Conservation (phyloP, 2,329 filamentous ascomycete species). For the Plenodomus biglobosus region DNA sequence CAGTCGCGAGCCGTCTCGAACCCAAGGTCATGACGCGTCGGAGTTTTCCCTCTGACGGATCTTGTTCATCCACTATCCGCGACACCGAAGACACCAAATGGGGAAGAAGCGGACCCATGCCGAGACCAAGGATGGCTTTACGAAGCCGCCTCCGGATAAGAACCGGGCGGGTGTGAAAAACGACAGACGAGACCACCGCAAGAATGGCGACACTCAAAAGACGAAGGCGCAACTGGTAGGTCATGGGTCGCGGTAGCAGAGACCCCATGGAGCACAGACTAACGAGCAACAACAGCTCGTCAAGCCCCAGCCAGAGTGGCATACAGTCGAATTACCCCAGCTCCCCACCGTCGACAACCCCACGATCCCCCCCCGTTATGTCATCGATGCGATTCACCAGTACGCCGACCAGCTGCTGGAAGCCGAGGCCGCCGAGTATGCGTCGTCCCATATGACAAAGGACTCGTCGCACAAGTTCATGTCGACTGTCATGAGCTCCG, state of each 20-base stretch:
- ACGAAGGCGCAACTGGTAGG: slow-evolving; percentile 38
- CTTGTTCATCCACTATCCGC: slow-evolving; percentile 32
- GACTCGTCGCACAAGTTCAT: slow-evolving; percentile 94
- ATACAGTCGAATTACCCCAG: slow-evolving; percentile 59
- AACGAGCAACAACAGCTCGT: slow-evolving; percentile 52
- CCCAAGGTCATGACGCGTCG: slow-evolving; percentile 41
- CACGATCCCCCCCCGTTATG: slow-evolving; percentile 52
- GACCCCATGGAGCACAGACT: slow-evolving; percentile 11
- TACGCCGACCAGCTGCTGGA: slow-evolving; percentile 76
- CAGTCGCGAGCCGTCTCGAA: slow-evolving; percentile 13
- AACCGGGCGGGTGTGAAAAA: slow-evolving; percentile 31
- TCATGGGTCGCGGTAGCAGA: neutral
- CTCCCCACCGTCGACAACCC: slow-evolving; percentile 52
- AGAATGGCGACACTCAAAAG: slow-evolving; percentile 35
- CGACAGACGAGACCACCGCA: slow-evolving; percentile 36
- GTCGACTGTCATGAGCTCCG: slow-evolving; percentile 93
- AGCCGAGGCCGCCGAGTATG: slow-evolving; percentile 74
- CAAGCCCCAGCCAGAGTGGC: slow-evolving; percentile 68
- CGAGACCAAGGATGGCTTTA: slow-evolving; percentile 45
- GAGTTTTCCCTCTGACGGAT: slow-evolving; percentile 44
- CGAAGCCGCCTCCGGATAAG: slow-evolving; percentile 40
- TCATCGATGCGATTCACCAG: slow-evolving; percentile 62
- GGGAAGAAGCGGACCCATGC: slow-evolving; percentile 47
- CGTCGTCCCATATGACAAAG: slow-evolving; percentile 67
- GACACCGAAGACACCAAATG: slow-evolving; percentile 40